Evolutionary conservation across 2,329 filamentous ascomycete species (phyloP), one percentile per base, ranked within the genome.

Genomic region (Tolypocladium nubicola): DNA sequence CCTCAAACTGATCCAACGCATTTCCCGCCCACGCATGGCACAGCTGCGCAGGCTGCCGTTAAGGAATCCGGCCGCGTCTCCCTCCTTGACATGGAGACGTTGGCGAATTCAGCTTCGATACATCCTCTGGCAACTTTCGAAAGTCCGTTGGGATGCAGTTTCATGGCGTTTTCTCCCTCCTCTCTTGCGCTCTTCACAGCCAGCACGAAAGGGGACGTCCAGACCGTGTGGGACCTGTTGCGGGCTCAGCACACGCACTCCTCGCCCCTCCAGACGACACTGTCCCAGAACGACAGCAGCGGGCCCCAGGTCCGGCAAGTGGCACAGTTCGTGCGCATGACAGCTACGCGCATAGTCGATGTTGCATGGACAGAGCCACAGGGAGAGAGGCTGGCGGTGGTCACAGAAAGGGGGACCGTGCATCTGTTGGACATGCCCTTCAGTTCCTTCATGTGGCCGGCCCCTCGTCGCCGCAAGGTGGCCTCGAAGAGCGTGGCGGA

Each of bases 351-450:
- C 56, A 90, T 97, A 57, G 83, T 97, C 26, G 93, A 97, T 66
- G 89, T 96, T 47, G 84, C 86, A 3, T 99, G 94, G 94, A 87
- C 88, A 1, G 81, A 83, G 56, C 89, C 89, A 4, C 86, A 86
- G 57, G 90, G 89, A 26, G 89, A 96, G 67, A 86, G 89, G 58
- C 75, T 95, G 43, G 93, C 92, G 1, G 86, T 99, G 74, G 85
- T 97, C 33, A 97, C 94, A 0, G 90, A 96, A 66, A 89, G 92
- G 64, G 91, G 93, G n/a, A 99, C 94, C 10, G 86, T 97, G 13
- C 94, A 99, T 72, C 82, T 97, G 49, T 86, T 96, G 62, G 89
- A 96, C 63, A 83, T 97, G 71, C 90, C 91, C 10, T 79, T 84
- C 52, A 88, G 84, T 61, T 89, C 90, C 5, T 93, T 92, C 64